Conservation (phyloP, 345 rosid genomes). For the Excoecaria cochinchinensis region DNA sequence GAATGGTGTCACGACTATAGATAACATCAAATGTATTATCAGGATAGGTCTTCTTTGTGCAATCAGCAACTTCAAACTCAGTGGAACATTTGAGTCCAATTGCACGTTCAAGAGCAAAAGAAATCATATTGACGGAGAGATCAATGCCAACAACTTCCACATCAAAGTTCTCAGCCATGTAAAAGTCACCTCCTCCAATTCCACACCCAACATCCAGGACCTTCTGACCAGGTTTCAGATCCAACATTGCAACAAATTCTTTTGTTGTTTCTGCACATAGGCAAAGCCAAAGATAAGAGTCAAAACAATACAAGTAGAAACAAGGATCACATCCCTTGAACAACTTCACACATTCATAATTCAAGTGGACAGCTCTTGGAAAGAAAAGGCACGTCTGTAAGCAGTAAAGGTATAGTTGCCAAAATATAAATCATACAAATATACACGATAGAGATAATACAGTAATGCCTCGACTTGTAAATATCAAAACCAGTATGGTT, state of each 20-base stretch:
- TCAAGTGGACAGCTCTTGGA: no score
- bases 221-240: conserved; percentile 89
- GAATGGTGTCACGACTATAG: conserved; percentile 96
- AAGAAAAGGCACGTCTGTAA: no score
- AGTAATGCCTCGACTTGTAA: background rate
- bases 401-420: no score
- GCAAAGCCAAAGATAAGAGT: conserved; percentile 13
- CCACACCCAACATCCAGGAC: conserved; percentile 99
- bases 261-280: conserved; percentile 78
- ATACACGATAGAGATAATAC: no score
- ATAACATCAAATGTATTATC: conserved; percentile 84
- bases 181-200: conserved; percentile 98
- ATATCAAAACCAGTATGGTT: background rate
- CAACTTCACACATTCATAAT: background rate
- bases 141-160: conserved; percentile 93
- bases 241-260: conserved; percentile 84
- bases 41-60: conserved; percentile 82
- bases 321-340: no score
- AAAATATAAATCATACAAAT: no score
- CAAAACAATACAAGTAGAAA: conserved; percentile 6
- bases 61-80: conserved; percentile 96
- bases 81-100: conserved; percentile 82
- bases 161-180: conserved; percentile 89
- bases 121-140: conserved; percentile 89
- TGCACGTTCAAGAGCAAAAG: conserved; percentile 92